Evolutionary conservation across 2,329 filamentous ascomycete genomes (phyloP).

Genomic region (Blumeria graminis): DNA sequence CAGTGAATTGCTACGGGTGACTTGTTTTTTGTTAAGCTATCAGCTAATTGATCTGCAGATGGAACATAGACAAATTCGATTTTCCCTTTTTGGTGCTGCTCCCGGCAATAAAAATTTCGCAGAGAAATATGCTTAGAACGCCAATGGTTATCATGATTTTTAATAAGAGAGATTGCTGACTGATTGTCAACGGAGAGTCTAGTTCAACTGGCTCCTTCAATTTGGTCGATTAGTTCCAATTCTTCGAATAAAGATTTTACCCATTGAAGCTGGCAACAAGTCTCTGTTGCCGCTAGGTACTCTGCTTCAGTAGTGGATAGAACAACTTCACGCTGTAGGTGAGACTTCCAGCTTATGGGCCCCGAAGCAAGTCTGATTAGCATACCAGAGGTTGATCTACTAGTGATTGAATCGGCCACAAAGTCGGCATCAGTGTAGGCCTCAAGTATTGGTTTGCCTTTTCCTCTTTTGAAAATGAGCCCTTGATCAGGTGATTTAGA

Average conservation of each 20-base stretch:
- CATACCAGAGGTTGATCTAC: neutral
- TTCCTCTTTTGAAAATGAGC: neutral
- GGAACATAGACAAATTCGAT: neutral
- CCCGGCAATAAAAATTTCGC: neutral
- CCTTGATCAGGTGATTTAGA: neutral
- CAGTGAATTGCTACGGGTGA: no score
- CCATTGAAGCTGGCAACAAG: neutral
- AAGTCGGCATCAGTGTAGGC: neutral
- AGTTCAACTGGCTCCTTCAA: neutral
- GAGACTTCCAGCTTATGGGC: neutral
- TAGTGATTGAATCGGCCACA: neutral
- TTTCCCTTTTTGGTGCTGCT: neutral
- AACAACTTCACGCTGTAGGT: neutral
- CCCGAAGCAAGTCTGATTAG: neutral
- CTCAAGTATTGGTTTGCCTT: neutral
- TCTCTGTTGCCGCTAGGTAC: neutral
- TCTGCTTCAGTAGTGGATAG: neutral
- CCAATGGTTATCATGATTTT: neutral
- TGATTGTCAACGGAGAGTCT: neutral
- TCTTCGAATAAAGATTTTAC: neutral
- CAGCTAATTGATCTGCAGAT: neutral
- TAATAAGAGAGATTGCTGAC: neutral
- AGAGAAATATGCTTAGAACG: neutral
- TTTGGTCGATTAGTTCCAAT: neutral
- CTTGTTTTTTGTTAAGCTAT: neutral